Conservation (phyloP, 2,329 filamentous ascomycete species). For the Diaporthe sp. region DNA sequence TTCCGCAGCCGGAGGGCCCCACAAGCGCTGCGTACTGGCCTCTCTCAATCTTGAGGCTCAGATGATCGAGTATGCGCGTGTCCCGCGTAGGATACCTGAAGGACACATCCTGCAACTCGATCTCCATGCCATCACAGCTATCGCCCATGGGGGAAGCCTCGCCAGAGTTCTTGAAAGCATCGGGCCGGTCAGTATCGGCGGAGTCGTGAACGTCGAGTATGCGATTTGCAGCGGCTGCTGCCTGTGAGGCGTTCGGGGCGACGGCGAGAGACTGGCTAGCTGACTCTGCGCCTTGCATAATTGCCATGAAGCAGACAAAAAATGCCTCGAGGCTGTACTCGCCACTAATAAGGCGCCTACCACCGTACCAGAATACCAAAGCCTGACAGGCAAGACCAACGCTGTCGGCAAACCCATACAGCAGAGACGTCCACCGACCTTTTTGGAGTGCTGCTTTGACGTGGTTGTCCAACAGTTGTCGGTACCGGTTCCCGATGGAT, state of each 20-base stretch:
- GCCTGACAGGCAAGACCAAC: constrained; percentile 56
- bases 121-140: constrained; percentile 74
- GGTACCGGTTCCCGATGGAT: constrained; percentile 60
- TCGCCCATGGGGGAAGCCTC: constrained; percentile 60
- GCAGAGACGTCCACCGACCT: constrained; percentile 69
- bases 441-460: constrained; percentile 69
- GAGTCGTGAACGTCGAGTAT: constrained; percentile 75
- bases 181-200: constrained; percentile 58
- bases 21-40: constrained; percentile 91
- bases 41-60: constrained; percentile 80
- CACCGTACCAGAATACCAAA: constrained; percentile 94
- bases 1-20: constrained; percentile 94
- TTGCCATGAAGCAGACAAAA: constrained; percentile 86
- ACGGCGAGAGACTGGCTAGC: constrained; percentile 51
- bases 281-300: constrained; percentile 78
- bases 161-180: constrained; percentile 42
- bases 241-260: constrained; percentile 51
- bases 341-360: constrained; percentile 76
- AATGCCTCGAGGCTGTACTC: constrained; percentile 92
- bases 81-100: constrained; percentile 95
- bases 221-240: constrained; percentile 48
- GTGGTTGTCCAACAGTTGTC: constrained; percentile 58
- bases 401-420: constrained; percentile 71
- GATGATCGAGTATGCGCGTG: constrained; percentile 89
- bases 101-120: constrained; percentile 94